phyloP scores from a whole-genome alignment of 257 asterid species.

The Nicotiana benthamiana region DNA sequence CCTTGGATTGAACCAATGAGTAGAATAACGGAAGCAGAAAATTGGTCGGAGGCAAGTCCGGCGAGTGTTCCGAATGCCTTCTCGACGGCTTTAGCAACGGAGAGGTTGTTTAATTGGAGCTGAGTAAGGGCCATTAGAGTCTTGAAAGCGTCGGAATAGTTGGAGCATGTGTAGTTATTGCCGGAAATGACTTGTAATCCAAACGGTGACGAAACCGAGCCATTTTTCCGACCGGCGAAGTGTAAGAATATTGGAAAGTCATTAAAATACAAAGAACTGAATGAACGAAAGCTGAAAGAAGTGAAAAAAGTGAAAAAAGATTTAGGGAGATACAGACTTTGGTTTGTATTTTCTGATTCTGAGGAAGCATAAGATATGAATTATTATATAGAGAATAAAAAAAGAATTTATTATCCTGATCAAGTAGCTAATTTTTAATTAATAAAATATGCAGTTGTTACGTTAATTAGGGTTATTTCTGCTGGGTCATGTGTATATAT shows the following conservation, averaged over 20 bases:
- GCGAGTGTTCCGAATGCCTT: slow-evolving; percentile 92
- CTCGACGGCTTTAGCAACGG: slow-evolving; percentile 91
- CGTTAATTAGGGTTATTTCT: too few species aligned
- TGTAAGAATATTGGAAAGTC: slow-evolving; percentile 44
- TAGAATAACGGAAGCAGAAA: slow-evolving; percentile 59
- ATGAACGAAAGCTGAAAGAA: background rate
- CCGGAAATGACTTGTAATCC: slow-evolving; percentile 99
- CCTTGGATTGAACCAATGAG: slow-evolving; percentile 86
- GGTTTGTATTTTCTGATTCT: background rate
- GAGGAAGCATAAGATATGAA: too few species aligned
- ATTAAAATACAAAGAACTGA: slow-evolving; percentile 10
- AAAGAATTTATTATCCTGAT: too few species aligned
- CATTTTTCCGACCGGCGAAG: slow-evolving; percentile 77
- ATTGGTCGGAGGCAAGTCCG: slow-evolving; percentile 84
- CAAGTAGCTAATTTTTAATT: too few species aligned
- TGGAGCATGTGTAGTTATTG: slow-evolving; percentile 88
- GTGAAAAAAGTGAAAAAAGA: background rate
- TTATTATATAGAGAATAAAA: too few species aligned
- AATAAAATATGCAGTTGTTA: too few species aligned
- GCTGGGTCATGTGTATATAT: too few species aligned
- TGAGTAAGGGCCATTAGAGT: slow-evolving; percentile 85
- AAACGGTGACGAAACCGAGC: slow-evolving; percentile 88
- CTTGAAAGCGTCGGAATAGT: slow-evolving; percentile 82
- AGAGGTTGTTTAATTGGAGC: slow-evolving; percentile 82
- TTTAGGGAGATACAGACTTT: background rate